Base-by-base conservation (phyloP, 345 rosid species). In the Arabidopsis arenosa region DNA sequence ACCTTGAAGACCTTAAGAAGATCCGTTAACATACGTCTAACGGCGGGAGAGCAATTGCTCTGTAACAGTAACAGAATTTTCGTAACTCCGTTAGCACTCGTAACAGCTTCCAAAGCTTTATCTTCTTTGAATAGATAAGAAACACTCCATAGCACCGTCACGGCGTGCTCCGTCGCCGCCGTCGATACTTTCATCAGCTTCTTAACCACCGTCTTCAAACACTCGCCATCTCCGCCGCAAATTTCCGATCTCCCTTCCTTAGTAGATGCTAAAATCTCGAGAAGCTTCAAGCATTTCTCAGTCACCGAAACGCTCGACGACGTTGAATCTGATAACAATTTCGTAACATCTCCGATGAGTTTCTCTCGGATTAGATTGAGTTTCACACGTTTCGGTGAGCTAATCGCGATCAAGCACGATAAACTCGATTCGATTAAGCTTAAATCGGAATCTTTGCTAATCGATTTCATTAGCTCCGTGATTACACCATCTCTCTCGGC, bases 11-110 rank as follows among this genome's bases (percentile, higher is more conserved):
- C 84, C 77, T 85, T 92, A 43, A 95, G 74, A 80, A 95, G 80
- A 73, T 95, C 99, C 23, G 83, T 72, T 40, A 85, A 72, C 99
- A 92, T 92, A 53, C 84, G 92, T 76, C 89, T 77, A 48, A 88
- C 97, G n/a, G 78, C 80, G n/a, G 93, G 93, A 43, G 99, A 80
- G 76, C 92, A 92, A 67, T 89, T 87, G 67, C 97, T 92, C 79
- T 95, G 99, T 87, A 95, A 86, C 79, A 95, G 69, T 82, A 92
- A 52, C 87, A 95, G 76, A 28, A 92, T 69, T 84, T 87, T 92
- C 12, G 97, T 80, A 83, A 89, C 44, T 23, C 96, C 97, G 61
- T 90, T 90, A 54, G 84, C 72, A 48, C 79, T 83, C 51, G 68
- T 60, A 71, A 92, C 87, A 17, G 86, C 89, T 68, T 90, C 99